Evolutionary conservation across 129 eudicot species (phyloP).

Genomic region (Erigeron canadensis): DNA sequence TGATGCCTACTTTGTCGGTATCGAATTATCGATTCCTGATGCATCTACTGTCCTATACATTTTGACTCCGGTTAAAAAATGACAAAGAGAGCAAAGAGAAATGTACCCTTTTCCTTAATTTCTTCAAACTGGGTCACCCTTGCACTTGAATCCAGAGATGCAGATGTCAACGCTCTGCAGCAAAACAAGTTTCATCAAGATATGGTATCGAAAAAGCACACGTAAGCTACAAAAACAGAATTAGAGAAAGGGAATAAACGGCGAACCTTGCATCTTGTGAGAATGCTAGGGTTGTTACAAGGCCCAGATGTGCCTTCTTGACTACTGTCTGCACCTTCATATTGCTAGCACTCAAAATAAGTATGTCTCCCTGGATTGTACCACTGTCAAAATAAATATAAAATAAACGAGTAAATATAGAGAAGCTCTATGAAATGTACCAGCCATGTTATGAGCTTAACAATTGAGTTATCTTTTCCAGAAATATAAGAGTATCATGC

Average conservation of each 20-base stretch:
- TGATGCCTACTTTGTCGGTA: no score
- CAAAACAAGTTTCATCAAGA: slow-evolving; percentile 11
- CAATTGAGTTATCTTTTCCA: background rate
- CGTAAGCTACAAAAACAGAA: background rate
- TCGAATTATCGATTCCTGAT: no score
- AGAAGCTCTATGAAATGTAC: background rate
- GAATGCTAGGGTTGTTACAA: slow-evolving; percentile 76
- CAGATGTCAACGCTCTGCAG: slow-evolving; percentile 73
- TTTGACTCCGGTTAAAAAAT: background rate
- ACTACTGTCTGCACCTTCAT: slow-evolving; percentile 55
- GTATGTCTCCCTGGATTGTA: slow-evolving; percentile 69
- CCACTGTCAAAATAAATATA: slow-evolving; percentile 50
- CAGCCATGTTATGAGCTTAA: background rate
- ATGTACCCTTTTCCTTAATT: slow-evolving; percentile 54
- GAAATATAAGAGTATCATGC: background rate
- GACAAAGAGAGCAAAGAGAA: background rate
- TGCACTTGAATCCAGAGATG: slow-evolving; percentile 81
- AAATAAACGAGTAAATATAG: background rate
- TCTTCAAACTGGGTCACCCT: slow-evolving; percentile 74
- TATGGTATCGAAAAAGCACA: slow-evolving; percentile 5
- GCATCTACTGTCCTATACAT: background rate
- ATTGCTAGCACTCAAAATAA: slow-evolving; percentile 47
- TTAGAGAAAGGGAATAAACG: background rate
- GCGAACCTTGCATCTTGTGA: slow-evolving; percentile 85
- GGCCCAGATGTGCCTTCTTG: slow-evolving; percentile 83